These are phyloP conservation scores for Fusarium sp. DNA, from an alignment of 2,329 filamentous ascomycete species.

Conservation along the genomic window DNA sequence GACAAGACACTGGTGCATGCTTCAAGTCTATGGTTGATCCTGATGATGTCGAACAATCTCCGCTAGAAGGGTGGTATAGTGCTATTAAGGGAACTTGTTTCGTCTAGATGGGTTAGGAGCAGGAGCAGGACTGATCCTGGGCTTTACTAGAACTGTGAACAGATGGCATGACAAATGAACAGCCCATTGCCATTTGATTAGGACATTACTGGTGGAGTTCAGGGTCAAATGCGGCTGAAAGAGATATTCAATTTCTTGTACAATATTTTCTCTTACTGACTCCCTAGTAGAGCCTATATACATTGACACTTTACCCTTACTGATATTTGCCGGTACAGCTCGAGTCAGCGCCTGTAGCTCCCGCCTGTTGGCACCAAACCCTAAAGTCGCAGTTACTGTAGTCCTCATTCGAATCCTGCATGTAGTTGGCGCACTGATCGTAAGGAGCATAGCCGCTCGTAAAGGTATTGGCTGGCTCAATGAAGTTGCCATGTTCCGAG, in stretches of 20 bases:
- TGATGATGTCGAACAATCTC: not conserved
- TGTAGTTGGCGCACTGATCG: too few relatives aligned
- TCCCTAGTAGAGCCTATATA: too few relatives aligned
- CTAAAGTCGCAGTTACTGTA: too few relatives aligned
- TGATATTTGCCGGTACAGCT: too few relatives aligned
- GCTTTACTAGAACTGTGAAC: too few relatives aligned
- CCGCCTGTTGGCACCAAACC: too few relatives aligned
- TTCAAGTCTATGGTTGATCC: not conserved
- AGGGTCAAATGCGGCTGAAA: not conserved
- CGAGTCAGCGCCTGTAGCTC: too few relatives aligned
- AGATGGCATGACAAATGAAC: not conserved
- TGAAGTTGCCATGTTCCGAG: too few relatives aligned
- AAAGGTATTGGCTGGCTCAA: too few relatives aligned
- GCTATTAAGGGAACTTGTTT: not conserved
- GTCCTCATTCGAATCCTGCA: too few relatives aligned
- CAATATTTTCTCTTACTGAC: not conserved
- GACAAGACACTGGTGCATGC: not conserved
- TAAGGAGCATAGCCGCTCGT: too few relatives aligned
- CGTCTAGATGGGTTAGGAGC: fast-evolving
- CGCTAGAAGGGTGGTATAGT: not conserved
- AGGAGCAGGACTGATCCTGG: fast-evolving
- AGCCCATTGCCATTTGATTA: not conserved
- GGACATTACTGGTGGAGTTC: not conserved
- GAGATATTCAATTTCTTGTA: not conserved
- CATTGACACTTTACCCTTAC: too few relatives aligned